Conservation (phyloP, 2,329 filamentous ascomycete genomes). For the Elsinoe arachidis region DNA sequence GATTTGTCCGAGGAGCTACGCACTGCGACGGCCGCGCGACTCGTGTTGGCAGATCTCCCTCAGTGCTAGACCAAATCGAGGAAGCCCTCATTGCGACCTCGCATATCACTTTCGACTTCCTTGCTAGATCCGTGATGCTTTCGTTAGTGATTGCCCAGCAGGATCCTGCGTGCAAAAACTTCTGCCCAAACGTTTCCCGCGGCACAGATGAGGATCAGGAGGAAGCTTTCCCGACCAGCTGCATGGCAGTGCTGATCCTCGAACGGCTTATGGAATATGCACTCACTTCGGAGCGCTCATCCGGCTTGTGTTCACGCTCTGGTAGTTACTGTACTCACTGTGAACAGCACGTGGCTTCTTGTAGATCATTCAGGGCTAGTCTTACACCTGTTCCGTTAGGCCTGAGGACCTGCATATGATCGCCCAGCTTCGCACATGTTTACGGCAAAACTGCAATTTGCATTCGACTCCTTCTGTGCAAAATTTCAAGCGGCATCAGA, state of each 20-base stretch:
- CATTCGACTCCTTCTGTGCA: not conserved
- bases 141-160: not conserved
- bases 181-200: not conserved
- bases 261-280: not conserved
- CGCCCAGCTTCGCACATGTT: not conserved
- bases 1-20: not conserved
- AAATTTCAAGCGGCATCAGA: not conserved
- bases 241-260: not conserved
- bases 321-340: not conserved
- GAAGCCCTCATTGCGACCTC: not conserved
- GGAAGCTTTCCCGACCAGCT: not conserved
- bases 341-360: not conserved
- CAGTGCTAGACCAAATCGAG: not conserved
- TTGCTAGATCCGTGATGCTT: constrained; percentile 4
- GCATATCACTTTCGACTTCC: not conserved
- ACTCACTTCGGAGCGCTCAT: not conserved
- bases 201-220: not conserved
- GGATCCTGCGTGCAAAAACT: not conserved
- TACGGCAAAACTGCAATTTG: not conserved
- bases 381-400: not conserved
- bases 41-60: not conserved
- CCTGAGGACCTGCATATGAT: constrained; percentile 4
- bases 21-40: not conserved
- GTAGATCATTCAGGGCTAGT: constrained; percentile 2
- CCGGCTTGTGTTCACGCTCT: not conserved